Conservation (phyloP, 352 stramenopile genomes). For the Globisporangium paddicum region DNA sequence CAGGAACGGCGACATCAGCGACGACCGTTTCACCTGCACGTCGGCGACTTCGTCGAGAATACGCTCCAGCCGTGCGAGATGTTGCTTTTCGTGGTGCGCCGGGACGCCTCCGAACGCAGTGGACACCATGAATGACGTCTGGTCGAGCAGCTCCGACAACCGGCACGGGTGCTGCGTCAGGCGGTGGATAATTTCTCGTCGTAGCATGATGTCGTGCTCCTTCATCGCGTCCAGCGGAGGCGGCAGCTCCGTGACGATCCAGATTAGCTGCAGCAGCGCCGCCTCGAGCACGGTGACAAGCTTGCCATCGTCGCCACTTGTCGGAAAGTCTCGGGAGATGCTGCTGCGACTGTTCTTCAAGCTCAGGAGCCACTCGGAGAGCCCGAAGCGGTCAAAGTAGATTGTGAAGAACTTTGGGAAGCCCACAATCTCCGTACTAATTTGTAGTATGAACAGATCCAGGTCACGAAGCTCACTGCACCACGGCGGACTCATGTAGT, state of each 20-base stretch:
- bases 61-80: conserved; percentile 48
- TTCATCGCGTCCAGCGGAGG: conserved; percentile 58
- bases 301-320: conserved; percentile 46
- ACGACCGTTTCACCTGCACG: conserved; percentile 46
- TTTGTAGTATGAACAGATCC: conserved; percentile 71
- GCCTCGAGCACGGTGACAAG: conserved; percentile 66
- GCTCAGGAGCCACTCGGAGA: conserved; percentile 68
- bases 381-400: conserved; percentile 78
- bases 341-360: conserved; percentile 47
- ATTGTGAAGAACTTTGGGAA: conserved; percentile 70
- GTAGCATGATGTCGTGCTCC: conserved; percentile 55
- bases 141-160: conserved; percentile 71
- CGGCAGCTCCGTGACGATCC: conserved; percentile 83
- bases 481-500: conserved; percentile 73
- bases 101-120: conserved; percentile 66
- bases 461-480: conserved; percentile 69
- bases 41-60: conserved; percentile 76
- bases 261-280: conserved; percentile 79
- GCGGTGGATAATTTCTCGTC: conserved; percentile 85
- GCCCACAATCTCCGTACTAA: conserved; percentile 49
- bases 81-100: conserved; percentile 56
- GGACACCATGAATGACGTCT: conserved; percentile 71
- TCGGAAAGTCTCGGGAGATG: conserved; percentile 33
- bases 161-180: conserved; percentile 68
- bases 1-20: conserved; percentile 25